A percentile compares a stretch with the other conserved stretches of the same genome.
These are phyloP conservation scores for Kodamaea fungicola DNA, from an alignment of 1,139 yeast species.

Conservation along the genomic window DNA sequence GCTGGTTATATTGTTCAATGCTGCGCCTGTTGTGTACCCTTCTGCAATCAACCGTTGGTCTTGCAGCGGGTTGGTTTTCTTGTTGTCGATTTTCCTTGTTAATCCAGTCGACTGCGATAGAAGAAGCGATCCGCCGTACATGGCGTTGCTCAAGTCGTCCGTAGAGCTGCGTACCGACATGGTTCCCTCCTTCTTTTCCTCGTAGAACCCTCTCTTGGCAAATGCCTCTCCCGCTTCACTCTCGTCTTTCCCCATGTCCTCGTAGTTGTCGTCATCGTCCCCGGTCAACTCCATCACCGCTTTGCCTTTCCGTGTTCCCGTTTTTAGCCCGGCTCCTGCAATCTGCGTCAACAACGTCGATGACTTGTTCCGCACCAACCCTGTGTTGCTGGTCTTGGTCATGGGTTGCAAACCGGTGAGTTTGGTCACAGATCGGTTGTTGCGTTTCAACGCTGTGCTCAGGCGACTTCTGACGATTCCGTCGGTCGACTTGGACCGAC, in stretches of 20 bases:
- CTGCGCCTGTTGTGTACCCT: conserved; percentile 5
- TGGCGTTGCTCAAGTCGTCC: conserved; percentile 31
- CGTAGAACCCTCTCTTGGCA: conserved; percentile 3
- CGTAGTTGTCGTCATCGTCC: conserved; percentile 14
- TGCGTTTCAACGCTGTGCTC: conserved; percentile 27
- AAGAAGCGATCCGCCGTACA: conserved; percentile 44
- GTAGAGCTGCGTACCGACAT: conserved; percentile 20
- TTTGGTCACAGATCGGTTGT: conserved; percentile 37
- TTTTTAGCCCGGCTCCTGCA: conserved; percentile 30
- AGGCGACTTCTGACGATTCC: conserved; percentile 27
- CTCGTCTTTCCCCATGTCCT: conserved; percentile 11
- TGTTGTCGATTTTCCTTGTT: conserved; percentile 33
- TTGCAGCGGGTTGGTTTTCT: conserved; percentile 9
- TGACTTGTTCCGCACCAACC: conserved; percentile 29
- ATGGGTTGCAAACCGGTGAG: conserved; percentile 37
- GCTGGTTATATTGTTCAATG: neutral
- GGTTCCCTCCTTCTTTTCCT: neutral
- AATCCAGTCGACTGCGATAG: conserved; percentile 47
- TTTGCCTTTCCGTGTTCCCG: conserved; percentile 37
- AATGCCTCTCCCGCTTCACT: conserved; percentile 2
- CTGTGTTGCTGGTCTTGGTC: conserved; percentile 34
- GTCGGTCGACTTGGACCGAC: conserved; percentile 44
- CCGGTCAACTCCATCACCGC: conserved; percentile 38
- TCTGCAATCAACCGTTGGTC: conserved; percentile 11
- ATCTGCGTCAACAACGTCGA: conserved; percentile 24